A percentile compares a stretch with the other conserved stretches of the same genome.
These are phyloP conservation scores for Colletotrichum coccodes DNA, from an alignment of 2,329 filamentous ascomycete genomes.

Conservation along the genomic window DNA sequence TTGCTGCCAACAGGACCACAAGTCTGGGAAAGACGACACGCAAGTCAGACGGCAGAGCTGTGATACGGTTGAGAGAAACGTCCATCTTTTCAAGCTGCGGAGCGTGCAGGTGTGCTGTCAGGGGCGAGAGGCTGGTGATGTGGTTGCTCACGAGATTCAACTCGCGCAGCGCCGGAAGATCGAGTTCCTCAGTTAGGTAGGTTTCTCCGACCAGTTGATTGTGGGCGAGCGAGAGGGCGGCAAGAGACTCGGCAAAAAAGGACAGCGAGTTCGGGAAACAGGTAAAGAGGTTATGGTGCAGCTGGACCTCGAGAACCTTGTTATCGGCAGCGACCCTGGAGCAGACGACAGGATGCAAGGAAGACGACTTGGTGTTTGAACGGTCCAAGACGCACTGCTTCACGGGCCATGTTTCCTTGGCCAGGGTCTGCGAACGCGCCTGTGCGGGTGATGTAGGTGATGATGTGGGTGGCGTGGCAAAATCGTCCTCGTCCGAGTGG, in stretches of 20 bases:
- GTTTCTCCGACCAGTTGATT: conserved; percentile 75
- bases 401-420: conserved; percentile 62
- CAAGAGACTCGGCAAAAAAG: conserved; percentile 77
- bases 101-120: conserved; percentile 76
- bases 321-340: conserved; percentile 65
- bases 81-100: conserved; percentile 82
- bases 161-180: conserved; percentile 79
- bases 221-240: conserved; percentile 77
- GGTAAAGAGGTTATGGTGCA: conserved; percentile 82
- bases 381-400: conserved; percentile 73
- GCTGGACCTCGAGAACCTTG: conserved; percentile 66
- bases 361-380: conserved; percentile 72
- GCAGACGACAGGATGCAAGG: conserved; percentile 66
- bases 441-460: conserved; percentile 60
- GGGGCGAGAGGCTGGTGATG: conserved; percentile 74
- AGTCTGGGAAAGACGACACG: conserved; percentile 76
- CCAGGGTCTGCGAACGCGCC: conserved; percentile 58
- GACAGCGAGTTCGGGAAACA: conserved; percentile 76
- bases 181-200: conserved; percentile 74
- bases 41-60: conserved; percentile 71
- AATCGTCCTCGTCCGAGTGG: conserved; percentile 64
- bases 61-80: conserved; percentile 83
- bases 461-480: conserved; percentile 67
- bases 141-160: conserved; percentile 81
- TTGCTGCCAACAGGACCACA: conserved; percentile 75